Conservation (phyloP, 768 basidiomycete species). For the Tulasnella sp. region DNA sequence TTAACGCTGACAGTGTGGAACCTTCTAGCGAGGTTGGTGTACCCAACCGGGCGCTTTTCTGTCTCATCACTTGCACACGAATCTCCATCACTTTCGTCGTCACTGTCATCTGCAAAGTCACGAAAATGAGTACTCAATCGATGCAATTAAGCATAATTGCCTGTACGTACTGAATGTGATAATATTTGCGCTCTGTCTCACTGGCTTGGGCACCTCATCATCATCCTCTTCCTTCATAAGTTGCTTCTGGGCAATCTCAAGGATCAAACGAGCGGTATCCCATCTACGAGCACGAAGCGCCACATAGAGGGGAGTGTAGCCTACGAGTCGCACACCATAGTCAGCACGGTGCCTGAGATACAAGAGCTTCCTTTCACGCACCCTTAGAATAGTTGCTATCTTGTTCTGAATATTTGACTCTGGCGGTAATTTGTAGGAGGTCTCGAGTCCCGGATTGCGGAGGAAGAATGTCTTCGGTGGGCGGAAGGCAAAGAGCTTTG, state of each 20-base stretch:
- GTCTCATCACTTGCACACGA: constrained; percentile 25
- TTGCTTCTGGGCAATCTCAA: constrained; percentile 56
- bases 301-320: constrained; percentile 48
- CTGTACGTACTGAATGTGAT: neutral
- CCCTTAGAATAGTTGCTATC: constrained; percentile 33
- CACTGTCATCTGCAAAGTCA: neutral
- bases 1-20: constrained; percentile 38
- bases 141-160: neutral
- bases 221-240: constrained; percentile 41
- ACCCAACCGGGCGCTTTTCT: constrained; percentile 41
- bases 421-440: constrained; percentile 16
- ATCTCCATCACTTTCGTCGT: constrained; percentile 39
- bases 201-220: constrained; percentile 9
- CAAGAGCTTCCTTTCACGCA: neutral
- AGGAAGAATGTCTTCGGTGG: constrained; percentile 34
- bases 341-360: neutral
- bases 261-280: constrained; percentile 55
- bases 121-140: neutral
- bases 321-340: neutral
- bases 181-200: neutral
- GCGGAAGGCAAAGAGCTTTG: constrained; percentile 52
- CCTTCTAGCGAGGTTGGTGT: constrained; percentile 53
- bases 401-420: neutral
- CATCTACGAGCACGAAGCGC: constrained; percentile 52
- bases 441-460: constrained; percentile 8